Conservation (phyloP, 371 early-diverging fungal species). For the Mortierella sp. region DNA sequence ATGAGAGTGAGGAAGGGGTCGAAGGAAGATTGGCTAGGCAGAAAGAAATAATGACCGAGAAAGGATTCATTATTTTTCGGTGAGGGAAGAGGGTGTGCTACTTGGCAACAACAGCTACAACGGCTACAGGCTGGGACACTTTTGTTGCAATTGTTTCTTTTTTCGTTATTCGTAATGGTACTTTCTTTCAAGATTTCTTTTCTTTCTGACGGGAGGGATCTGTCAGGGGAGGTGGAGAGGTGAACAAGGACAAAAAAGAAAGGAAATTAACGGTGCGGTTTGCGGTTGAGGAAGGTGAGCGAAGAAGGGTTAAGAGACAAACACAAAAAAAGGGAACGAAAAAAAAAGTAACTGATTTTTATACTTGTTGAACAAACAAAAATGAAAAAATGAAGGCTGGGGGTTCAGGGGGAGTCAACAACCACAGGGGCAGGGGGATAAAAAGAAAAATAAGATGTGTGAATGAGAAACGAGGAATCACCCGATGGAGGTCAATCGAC, state of each 20-base stretch:
- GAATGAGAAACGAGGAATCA: background rate
- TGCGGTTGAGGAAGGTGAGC: background rate
- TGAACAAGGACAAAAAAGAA: background rate
- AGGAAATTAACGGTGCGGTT: background rate
- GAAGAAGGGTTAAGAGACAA: background rate
- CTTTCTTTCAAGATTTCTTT: background rate
- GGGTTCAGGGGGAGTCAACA: background rate
- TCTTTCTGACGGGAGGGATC: background rate
- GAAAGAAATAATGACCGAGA: conserved; percentile 27
- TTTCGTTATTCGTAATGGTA: background rate
- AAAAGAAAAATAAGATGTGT: background rate
- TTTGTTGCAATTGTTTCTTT: too few relatives aligned
- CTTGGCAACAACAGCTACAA: background rate
- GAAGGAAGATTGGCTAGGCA: conserved; percentile 18
- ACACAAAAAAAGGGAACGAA: background rate
- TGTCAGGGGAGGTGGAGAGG: too few relatives aligned
- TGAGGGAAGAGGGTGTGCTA: background rate
- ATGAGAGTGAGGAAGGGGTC: conserved; percentile 13
- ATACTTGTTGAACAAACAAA: background rate
- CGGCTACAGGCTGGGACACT: background rate
- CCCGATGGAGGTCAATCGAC: background rate
- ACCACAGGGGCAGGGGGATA: background rate
- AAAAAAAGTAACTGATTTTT: background rate
- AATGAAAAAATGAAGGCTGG: background rate
- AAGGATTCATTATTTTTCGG: conserved; percentile 35